These are phyloP conservation scores for Leccinellum rugosiceps DNA, from an alignment of 768 basidiomycete species.

Conservation along the genomic window DNA sequence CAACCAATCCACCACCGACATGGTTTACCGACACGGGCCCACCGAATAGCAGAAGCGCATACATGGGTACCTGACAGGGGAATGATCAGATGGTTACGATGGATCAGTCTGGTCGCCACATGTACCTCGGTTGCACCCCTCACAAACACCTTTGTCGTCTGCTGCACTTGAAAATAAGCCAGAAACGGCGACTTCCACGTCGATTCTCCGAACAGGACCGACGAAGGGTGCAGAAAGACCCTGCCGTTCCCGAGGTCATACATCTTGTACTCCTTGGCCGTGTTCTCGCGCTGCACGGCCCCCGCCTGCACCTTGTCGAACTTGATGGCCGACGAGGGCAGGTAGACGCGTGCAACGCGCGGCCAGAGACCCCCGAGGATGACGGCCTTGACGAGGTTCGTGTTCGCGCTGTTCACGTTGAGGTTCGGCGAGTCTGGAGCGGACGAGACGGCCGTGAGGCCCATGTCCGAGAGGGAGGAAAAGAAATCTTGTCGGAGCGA, in stretches of 20 bases:
- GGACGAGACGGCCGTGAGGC: constrained; percentile 55
- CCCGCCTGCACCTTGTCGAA: constrained; percentile 87
- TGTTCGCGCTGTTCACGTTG: constrained; percentile 62
- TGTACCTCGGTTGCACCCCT: constrained; percentile 84
- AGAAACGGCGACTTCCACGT: constrained; percentile 78
- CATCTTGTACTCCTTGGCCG: constrained; percentile 80
- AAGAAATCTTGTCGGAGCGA: constrained; percentile 77
- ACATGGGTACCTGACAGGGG: constrained; percentile 69
- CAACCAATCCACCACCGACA: constrained; percentile 68
- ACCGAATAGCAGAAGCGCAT: constrained; percentile 80
- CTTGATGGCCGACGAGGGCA: constrained; percentile 71
- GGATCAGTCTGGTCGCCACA: constrained; percentile 8
- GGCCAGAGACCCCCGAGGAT: constrained; percentile 88
- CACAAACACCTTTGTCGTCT: constrained; percentile 81
- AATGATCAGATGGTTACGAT: background rate
- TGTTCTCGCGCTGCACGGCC: constrained; percentile 79
- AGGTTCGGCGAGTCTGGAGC: constrained; percentile 47
- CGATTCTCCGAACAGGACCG: constrained; percentile 69
- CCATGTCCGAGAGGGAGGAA: constrained; percentile 63
- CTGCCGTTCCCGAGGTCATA: constrained; percentile 62
- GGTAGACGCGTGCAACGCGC: constrained; percentile 69
- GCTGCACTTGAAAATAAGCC: constrained; percentile 78
- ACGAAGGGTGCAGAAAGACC: constrained; percentile 82
- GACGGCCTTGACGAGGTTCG: constrained; percentile 79
- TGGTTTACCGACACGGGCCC: constrained; percentile 78